A percentile compares a stretch with the other conserved stretches of the same genome.
Evolutionary conservation across 768 basidiomycete genomes (phyloP).

Genomic region (Cystoderma amianthinum): DNA sequence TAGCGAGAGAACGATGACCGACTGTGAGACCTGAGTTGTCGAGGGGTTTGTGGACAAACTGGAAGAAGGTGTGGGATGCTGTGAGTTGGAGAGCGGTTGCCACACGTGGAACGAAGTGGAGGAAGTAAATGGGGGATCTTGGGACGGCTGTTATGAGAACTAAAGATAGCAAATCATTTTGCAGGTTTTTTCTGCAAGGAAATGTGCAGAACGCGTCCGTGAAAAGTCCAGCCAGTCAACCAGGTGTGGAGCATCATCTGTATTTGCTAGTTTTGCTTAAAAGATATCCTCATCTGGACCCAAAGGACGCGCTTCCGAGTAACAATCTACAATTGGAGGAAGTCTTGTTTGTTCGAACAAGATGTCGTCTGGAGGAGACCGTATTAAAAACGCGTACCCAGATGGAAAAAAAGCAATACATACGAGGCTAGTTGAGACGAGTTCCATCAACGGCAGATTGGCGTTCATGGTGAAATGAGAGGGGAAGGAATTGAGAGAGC

Average conservation of each 20-base stretch:
- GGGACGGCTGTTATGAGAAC: conserved; percentile 52
- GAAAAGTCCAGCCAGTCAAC: conserved; percentile 72
- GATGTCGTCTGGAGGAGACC: conserved; percentile 44
- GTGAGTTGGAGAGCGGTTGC: conserved; percentile 57
- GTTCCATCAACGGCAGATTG: conserved; percentile 30
- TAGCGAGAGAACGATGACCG: conserved; percentile 84
- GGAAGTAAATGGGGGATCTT: conserved; percentile 26
- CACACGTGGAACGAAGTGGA: conserved; percentile 32
- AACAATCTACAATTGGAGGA: conserved; percentile 10
- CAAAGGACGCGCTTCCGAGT: conserved; percentile 10
- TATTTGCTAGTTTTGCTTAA: conserved; percentile 9
- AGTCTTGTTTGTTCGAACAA: conserved; percentile 9
- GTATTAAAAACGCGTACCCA: no score
- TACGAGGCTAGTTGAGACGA: conserved; percentile 40
- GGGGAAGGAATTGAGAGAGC: conserved; percentile 34
- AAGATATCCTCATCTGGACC: conserved; percentile 8
- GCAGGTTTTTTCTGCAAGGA: conserved; percentile 84
- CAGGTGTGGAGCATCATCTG: conserved; percentile 18
- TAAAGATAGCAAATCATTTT: conserved; percentile 95
- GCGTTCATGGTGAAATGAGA: conserved; percentile 27
- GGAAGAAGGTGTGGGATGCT: conserved; percentile 67
- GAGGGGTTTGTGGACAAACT: conserved; percentile 88
- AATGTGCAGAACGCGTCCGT: conserved; percentile 57
- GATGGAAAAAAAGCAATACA: conserved; percentile 14
- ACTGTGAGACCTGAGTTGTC: conserved; percentile 94